Conservation (phyloP, 352 stramenopile species). For the Globisporangium solare region DNA sequence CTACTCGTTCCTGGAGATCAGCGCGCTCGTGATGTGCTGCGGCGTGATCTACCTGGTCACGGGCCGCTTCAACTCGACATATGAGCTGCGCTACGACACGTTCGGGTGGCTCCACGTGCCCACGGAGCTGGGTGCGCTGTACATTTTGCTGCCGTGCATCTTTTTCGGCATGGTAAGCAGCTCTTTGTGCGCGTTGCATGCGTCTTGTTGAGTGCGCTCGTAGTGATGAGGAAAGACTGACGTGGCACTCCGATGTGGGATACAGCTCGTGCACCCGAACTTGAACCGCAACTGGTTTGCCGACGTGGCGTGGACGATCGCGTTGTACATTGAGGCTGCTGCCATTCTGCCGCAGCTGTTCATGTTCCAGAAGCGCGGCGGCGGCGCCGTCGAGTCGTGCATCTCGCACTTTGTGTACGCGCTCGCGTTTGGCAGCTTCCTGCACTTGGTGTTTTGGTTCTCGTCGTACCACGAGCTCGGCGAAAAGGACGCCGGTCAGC, state of each 20-base stretch:
- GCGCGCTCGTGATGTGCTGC: conserved; percentile 84
- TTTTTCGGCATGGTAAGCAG: conserved; percentile 74
- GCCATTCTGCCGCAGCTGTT: conserved; percentile 98
- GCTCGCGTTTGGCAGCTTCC: conserved; percentile 91
- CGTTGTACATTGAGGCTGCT: conserved; percentile 97
- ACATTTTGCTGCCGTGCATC: conserved; percentile 86
- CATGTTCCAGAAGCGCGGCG: conserved; percentile 97
- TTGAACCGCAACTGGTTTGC: conserved; percentile 97
- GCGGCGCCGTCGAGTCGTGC: conserved; percentile 93
- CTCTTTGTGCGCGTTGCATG: conserved; percentile 4
- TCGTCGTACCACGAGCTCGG: conserved; percentile 98
- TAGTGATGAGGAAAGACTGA: conserved; percentile 46
- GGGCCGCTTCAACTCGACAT: conserved; percentile 93
- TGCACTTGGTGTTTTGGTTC: conserved; percentile 99
- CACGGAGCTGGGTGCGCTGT: conserved; percentile 77
- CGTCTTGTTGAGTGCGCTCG: conserved; percentile 53
- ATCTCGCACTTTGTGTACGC: conserved; percentile 97
- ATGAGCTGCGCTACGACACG: conserved; percentile 94
- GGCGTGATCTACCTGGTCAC: conserved; percentile 90
- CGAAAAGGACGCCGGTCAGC: conserved; percentile 87
- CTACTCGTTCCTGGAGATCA: conserved; percentile 96
- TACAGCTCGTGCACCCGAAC: conserved; percentile 92
- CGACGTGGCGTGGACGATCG: conserved; percentile 96
- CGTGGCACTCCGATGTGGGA: conserved; percentile 26
- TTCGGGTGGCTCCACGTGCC: conserved; percentile 91